These are phyloP conservation scores for Ceratorhiza oryzae-sativae DNA, from an alignment of 1,284 basidiomycete species.

Conservation along the genomic window DNA sequence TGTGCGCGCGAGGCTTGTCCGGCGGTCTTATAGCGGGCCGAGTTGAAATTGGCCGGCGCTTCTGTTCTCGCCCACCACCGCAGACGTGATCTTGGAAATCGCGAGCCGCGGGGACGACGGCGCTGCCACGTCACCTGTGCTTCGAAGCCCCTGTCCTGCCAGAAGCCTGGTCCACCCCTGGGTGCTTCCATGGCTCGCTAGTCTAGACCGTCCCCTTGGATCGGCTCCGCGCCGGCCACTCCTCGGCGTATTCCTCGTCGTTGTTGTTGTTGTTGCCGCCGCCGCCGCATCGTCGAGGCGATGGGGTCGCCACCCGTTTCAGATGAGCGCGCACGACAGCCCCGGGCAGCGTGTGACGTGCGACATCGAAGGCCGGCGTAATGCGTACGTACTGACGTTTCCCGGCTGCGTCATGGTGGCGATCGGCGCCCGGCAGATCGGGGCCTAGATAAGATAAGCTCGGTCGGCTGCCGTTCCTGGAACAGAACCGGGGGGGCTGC, in stretches of 20 bases:
- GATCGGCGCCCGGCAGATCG: not conserved
- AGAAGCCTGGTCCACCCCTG: not conserved
- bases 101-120: not conserved
- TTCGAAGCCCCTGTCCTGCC: not conserved
- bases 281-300: no score
- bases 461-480: not conserved
- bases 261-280: not conserved
- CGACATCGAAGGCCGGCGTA: not conserved
- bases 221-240: slow-evolving; percentile 6
- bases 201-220: not conserved
- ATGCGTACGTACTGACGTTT: not conserved
- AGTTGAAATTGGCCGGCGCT: slow-evolving; percentile 6
- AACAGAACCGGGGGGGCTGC: slow-evolving; percentile 5
- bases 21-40: slow-evolving; percentile 4
- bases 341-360: not conserved
- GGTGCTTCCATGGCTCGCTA: not conserved
- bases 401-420: not conserved
- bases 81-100: not conserved
- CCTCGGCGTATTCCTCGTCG: not conserved
- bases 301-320: no score
- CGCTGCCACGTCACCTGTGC: slow-evolving; percentile 15
- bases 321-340: not conserved
- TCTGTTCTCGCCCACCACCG: not conserved
- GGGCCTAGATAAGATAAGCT: slow-evolving; percentile 16
- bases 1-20: slow-evolving; percentile 11